A percentile compares a stretch with the other conserved stretches of the same genome.
These are phyloP conservation scores for Botrytis fragariae DNA, from an alignment of 2,329 filamentous ascomycete species.

Conservation along the genomic window DNA sequence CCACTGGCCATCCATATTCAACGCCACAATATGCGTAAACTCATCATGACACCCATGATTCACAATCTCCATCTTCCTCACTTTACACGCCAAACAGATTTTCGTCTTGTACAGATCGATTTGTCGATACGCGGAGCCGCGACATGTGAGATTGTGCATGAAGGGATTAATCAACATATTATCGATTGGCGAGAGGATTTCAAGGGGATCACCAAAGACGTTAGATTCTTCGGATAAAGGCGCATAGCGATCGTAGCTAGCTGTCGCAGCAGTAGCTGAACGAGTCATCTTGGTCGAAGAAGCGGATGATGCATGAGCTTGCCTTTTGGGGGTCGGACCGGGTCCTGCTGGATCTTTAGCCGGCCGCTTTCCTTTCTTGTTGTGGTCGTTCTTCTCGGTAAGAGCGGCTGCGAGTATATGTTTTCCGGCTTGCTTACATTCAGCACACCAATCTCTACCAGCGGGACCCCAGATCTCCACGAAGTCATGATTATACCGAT, in stretches of 20 bases:
- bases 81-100: conserved; percentile 4
- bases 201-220: not conserved
- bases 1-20: not conserved
- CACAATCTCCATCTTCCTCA: not conserved
- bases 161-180: conserved; percentile 7
- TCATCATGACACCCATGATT: not conserved
- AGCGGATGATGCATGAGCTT: not conserved
- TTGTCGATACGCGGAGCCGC: not conserved
- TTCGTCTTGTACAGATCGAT: not conserved
- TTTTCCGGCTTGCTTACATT: not conserved
- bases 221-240: not conserved
- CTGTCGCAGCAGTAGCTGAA: no score
- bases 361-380: not conserved
- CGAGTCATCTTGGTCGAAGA: not conserved
- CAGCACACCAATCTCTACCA: not conserved
- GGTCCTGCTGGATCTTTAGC: not conserved
- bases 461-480: not conserved
- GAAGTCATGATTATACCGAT: not conserved
- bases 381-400: not conserved
- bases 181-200: not conserved
- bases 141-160: conserved; percentile 18
- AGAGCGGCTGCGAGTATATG: not conserved
- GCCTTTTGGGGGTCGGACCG: not conserved
- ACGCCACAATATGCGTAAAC: not conserved
- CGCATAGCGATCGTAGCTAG: conserved; percentile 4